Evolutionary conservation across 2,329 filamentous ascomycete species (phyloP).

Genomic region (Xylaria sp.): DNA sequence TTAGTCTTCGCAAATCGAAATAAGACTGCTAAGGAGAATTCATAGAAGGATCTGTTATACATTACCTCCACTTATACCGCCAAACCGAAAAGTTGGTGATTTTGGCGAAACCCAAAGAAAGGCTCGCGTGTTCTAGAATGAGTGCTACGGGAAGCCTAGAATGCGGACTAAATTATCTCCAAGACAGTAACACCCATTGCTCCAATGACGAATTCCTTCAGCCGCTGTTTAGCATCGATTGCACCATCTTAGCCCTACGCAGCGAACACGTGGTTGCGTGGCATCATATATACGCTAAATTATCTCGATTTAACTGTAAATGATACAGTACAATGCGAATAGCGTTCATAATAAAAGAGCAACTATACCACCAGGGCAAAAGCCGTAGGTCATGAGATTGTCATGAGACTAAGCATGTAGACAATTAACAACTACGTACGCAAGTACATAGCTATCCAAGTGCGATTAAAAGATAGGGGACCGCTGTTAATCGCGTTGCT

Average conservation of each 20-base stretch:
- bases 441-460: too few species aligned
- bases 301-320: not conserved
- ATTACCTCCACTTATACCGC: not conserved
- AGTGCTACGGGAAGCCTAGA: not conserved
- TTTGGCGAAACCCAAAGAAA: not conserved
- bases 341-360: too few species aligned
- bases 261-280: conserved; percentile 8
- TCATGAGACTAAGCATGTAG: not conserved
- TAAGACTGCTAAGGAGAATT: not conserved
- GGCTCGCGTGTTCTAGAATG: not conserved
- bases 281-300: not conserved
- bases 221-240: not conserved
- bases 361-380: not conserved
- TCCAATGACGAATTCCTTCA: not conserved
- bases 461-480: too few species aligned
- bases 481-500: too few species aligned
- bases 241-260: conserved; percentile 14
- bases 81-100: not conserved
- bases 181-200: not conserved
- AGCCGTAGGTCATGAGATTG: conserved; percentile 1
- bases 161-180: not conserved
- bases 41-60: not conserved
- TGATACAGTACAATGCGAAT: not conserved
- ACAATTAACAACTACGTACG: too few species aligned
- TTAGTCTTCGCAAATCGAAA: too few species aligned